Base-by-base conservation (phyloP, 306 rosid species). In the Abrus pulchellus region DNA sequence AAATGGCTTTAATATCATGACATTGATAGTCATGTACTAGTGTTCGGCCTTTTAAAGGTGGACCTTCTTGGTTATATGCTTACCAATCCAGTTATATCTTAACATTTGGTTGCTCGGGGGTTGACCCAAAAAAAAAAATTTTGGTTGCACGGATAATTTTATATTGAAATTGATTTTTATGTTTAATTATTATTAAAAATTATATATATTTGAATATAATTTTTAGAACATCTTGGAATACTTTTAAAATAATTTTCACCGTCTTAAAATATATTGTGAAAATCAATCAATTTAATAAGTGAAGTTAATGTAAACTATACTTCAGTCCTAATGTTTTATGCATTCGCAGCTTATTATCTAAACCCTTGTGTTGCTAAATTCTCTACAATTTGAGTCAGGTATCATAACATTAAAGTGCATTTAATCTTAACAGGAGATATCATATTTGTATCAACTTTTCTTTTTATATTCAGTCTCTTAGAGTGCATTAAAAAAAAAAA, bases 1-100 rank as follows among this genome's bases (percentile, higher is more conserved):
- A 44, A 74, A 60, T 83, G 47, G 20, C 32, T 83, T 48, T 71
- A 57, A 75, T 72, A 68, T 79, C 81, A 77, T 86, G 88, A 55
- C 75, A 76, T 36, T 78, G 80, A 43, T 83, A 76, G 83, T 79
- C 45, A 65, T 83, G 71, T 83, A 83, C 63, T 74, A 49, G 7
- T 38, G 27, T 45, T 48, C 47, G 7, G 45, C 3, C 74, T 29
- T 68, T 61, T 69, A 56, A 68, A 75, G 84, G 84, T 84, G 81
- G 89, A 84, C 78, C 62, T 75, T 80, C 32, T 71, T 67, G 55
- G 6, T 29, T 27, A 28, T 20, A 11, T 29, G 43, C 29, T 6
- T 68, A 47, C 28, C 45, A 7, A 69, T 48, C 30, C 57, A 47
- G 11, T n/a, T n/a, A 14, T 3, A 9, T 44, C n/a, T 7, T 14